Percentiles rank a stretch among this genome's conserved stretches.
These are phyloP conservation scores for Erythrophleum ivorense DNA, from an alignment of 331 rosid genomes.

Conservation along the genomic window DNA sequence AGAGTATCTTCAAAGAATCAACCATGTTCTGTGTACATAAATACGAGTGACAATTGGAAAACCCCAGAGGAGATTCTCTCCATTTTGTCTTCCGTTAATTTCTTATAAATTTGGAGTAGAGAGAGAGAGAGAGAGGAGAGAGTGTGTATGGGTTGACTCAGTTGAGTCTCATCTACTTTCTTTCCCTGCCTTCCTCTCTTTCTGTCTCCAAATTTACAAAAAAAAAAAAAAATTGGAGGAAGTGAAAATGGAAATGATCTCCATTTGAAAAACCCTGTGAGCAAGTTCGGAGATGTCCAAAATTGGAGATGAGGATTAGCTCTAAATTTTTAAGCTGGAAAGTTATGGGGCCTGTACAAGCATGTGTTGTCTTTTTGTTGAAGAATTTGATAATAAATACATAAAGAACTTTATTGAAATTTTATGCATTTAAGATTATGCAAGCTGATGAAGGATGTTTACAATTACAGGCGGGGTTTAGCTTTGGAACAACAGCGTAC, in stretches of 20 bases:
- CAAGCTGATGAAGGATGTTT: not conserved
- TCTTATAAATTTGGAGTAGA: not conserved
- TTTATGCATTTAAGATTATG: too few relatives aligned
- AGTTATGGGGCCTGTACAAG: not conserved
- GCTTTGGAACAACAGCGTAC: constrained; percentile 67
- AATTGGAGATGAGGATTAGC: not conserved
- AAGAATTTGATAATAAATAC: not conserved
- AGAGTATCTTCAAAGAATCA: not conserved
- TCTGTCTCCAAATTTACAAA: too few relatives aligned
- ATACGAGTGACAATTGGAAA: not conserved
- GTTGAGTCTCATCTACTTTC: not conserved
- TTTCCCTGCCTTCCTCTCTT: not conserved
- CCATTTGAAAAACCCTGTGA: not conserved
- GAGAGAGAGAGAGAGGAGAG: not conserved
- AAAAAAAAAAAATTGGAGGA: too few relatives aligned
- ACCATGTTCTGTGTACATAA: not conserved
- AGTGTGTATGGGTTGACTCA: not conserved
- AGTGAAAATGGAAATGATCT: not conserved
- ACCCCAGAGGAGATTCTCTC: not conserved
- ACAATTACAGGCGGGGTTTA: constrained; percentile 72
- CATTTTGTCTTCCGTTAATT: not conserved
- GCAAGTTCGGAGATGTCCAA: too few relatives aligned
- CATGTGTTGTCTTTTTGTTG: not conserved
- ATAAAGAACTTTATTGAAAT: not conserved
- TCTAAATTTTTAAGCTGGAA: too few relatives aligned